Evolutionary conservation across 306 rosid species (phyloP).

Genomic region (Quercus ilex): DNA sequence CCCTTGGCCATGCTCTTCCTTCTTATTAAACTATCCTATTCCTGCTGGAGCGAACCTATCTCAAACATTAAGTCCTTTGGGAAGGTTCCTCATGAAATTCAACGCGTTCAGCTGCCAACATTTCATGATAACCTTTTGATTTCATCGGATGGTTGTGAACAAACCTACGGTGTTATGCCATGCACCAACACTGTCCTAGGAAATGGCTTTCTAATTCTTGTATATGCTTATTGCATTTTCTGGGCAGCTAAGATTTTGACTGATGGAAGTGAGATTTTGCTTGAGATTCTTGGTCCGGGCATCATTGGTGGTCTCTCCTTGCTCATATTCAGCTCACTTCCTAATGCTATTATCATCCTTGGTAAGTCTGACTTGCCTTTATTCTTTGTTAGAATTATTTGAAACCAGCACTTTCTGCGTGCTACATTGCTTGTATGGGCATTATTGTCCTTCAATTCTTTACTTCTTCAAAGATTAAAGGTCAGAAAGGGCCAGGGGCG

Average conservation of each 20-base stretch:
- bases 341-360: background rate
- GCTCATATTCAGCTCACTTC: background rate
- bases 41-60: background rate
- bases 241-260: background rate
- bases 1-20: background rate
- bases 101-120: background rate
- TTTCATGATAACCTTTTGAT: background rate
- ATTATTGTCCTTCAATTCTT: background rate
- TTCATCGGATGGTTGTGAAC: background rate
- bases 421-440: too few relatives aligned
- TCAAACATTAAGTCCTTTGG: background rate
- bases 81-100: background rate
- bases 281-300: background rate
- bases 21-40: background rate
- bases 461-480: background rate
- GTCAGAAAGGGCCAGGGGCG: background rate
- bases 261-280: background rate
- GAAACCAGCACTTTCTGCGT: too few relatives aligned
- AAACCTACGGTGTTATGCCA: background rate
- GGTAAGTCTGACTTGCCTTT: background rate
- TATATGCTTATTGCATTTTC: background rate
- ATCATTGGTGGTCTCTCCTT: background rate
- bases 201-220: background rate
- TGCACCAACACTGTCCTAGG: background rate
- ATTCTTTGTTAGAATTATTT: background rate